A percentile compares a stretch with the other conserved stretches of the same genome.
Evolutionary conservation across 306 rosid genomes (phyloP).

Genomic region (Datisca glomerata): DNA sequence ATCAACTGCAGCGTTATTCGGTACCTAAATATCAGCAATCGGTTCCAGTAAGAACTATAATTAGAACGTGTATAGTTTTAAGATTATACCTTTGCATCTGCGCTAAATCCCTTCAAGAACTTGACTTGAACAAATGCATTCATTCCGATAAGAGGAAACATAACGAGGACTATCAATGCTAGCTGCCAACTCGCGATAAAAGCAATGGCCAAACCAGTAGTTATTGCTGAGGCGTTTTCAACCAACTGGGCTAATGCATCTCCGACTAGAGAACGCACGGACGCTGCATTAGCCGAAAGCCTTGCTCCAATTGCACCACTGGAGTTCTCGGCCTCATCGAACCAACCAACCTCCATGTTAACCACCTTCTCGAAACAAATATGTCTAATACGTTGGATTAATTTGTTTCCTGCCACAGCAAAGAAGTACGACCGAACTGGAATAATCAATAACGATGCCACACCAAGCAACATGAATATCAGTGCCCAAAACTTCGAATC

Average conservation of each 20-base stretch:
- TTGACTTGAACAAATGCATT: slow-evolving; percentile 29
- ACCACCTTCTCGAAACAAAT: slow-evolving; percentile 38
- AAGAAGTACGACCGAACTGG: slow-evolving; percentile 40
- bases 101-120: slow-evolving; percentile 36
- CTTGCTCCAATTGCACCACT: slow-evolving; percentile 46
- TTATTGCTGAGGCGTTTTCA: slow-evolving; percentile 31
- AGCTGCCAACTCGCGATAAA: slow-evolving; percentile 43
- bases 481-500: slow-evolving; percentile 17
- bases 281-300: slow-evolving; percentile 51
- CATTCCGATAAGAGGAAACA: slow-evolving; percentile 30
- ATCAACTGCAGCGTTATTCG: slow-evolving; percentile 31
- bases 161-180: slow-evolving; percentile 28
- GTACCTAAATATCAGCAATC: too few species aligned
- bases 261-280: slow-evolving; percentile 36
- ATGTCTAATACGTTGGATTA: slow-evolving; percentile 28
- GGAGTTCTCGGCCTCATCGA: slow-evolving; percentile 23
- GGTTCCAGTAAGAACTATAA: background rate
- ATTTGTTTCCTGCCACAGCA: slow-evolving; percentile 36
- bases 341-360: slow-evolving; percentile 39
- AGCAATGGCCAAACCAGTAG: slow-evolving; percentile 28
- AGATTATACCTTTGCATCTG: slow-evolving; percentile 40
- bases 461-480: slow-evolving; percentile 28
- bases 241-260: slow-evolving; percentile 47
- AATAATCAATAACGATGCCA: slow-evolving; percentile 19
- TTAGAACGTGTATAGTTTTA: background rate